A percentile compares a stretch with the other conserved stretches of the same genome.
phyloP scores from a whole-genome alignment of 2,329 filamentous ascomycete species.

The Macrophomina phaseolina region DNA sequence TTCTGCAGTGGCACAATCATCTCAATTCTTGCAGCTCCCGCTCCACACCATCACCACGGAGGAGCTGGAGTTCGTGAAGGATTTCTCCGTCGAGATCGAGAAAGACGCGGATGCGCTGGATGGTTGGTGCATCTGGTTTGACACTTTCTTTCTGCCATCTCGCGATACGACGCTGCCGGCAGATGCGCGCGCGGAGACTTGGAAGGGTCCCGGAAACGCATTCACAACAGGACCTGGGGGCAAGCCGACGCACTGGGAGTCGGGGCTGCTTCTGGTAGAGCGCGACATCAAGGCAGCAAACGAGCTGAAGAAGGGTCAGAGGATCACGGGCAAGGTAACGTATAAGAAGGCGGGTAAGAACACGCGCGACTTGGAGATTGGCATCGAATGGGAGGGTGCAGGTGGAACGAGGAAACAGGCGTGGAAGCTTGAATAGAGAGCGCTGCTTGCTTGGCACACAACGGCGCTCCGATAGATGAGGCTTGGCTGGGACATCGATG shows the following conservation, averaged over 20 bases:
- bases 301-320: slow-evolving; percentile 59
- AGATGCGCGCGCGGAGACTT: slow-evolving; percentile 64
- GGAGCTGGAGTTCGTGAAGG: slow-evolving; percentile 76
- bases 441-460: slow-evolving; percentile 33
- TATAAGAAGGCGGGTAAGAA: slow-evolving; percentile 67
- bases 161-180: slow-evolving; percentile 55
- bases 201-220: slow-evolving; percentile 60
- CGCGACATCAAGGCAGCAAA: slow-evolving; percentile 54
- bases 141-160: slow-evolving; percentile 82
- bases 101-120: slow-evolving; percentile 74
- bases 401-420: slow-evolving; percentile 35
- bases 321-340: slow-evolving; percentile 69
- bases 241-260: slow-evolving; percentile 87
- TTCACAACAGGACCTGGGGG: slow-evolving; percentile 86
- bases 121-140: slow-evolving; percentile 91
- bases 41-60: slow-evolving; percentile 73
- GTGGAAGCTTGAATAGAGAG: slow-evolving; percentile 39
- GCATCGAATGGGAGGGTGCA: slow-evolving; percentile 44
- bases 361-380: slow-evolving; percentile 47
- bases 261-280: slow-evolving; percentile 76
- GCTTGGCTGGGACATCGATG: neutral
- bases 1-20: slow-evolving; percentile 55
- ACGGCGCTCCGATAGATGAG: slow-evolving; percentile 19
- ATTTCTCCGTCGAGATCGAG: slow-evolving; percentile 68
- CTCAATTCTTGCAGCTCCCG: slow-evolving; percentile 75